These are phyloP conservation scores for Hordeum marinum DNA, from an alignment of 176 grass and related monocot species.

Conservation along the genomic window DNA sequence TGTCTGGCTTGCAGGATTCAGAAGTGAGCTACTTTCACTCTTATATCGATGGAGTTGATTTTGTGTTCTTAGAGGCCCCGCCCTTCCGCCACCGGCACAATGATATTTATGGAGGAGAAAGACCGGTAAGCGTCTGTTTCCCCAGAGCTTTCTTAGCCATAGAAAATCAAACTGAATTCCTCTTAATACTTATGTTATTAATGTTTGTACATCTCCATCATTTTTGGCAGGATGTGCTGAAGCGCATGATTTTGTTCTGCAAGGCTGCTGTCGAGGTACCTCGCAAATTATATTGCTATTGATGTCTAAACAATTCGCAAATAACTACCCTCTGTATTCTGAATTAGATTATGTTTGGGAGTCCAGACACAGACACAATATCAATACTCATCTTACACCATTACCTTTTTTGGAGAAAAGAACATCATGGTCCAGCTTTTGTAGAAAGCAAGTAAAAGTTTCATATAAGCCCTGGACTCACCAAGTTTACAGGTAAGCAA, in stretches of 20 bases:
- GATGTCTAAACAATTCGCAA: neutral
- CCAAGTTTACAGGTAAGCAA: neutral
- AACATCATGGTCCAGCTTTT: neutral
- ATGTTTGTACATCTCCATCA: slow-evolving; percentile 1
- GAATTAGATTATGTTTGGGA: neutral
- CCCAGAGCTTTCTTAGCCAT: neutral
- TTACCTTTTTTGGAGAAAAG: neutral
- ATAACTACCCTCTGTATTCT: neutral
- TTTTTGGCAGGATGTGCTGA: slow-evolving; percentile 72
- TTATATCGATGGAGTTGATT: slow-evolving; percentile 96
- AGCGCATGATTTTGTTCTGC: slow-evolving; percentile 92
- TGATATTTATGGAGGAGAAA: slow-evolving; percentile 82
- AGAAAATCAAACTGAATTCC: neutral
- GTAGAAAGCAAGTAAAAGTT: neutral
- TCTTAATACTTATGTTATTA: neutral
- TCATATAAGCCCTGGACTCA: neutral
- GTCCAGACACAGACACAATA: neutral
- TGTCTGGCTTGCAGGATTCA: slow-evolving; percentile 52
- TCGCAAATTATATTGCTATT: neutral
- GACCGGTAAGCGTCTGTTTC: slow-evolving; percentile 35
- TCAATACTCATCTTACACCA: neutral
- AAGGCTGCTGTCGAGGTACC: slow-evolving; percentile 93
- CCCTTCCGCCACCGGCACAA: slow-evolving; percentile 57
- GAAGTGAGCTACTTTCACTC: slow-evolving; percentile 82
- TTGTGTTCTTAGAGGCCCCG: slow-evolving; percentile 73